Percentiles rank a stretch among this genome's conserved stretches.
Evolutionary conservation across 2,329 filamentous ascomycete species (phyloP).

Genomic region (Aspergillus brasiliensis): DNA sequence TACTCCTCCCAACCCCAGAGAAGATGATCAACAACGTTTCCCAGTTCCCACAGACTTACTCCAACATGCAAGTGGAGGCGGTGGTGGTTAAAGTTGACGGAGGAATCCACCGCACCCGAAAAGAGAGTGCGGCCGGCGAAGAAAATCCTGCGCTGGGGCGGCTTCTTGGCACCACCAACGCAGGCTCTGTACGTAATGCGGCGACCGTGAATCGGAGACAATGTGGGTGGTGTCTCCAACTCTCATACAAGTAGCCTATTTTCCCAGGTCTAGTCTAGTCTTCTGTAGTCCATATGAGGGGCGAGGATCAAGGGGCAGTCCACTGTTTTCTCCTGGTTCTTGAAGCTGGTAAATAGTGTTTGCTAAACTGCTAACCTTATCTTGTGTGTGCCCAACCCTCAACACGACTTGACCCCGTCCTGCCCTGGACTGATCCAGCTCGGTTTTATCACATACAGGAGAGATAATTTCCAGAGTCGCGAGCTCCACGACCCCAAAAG

Average conservation of each 20-base stretch:
- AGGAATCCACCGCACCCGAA: not conserved
- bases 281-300: not conserved
- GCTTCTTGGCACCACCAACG: not conserved
- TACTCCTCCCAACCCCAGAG: not conserved
- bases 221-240: not conserved
- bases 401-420: not conserved
- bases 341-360: not conserved
- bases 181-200: constrained; percentile 4
- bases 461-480: not conserved
- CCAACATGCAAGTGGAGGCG: not conserved
- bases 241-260: not conserved
- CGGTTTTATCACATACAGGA: not conserved
- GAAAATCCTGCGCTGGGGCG: not conserved
- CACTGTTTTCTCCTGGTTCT: not conserved
- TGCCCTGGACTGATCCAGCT: not conserved
- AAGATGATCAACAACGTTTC: too few species aligned
- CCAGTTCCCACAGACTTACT: not conserved
- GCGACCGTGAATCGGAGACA: constrained; percentile 7
- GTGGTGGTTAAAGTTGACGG: not conserved
- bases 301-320: not conserved
- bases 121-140: not conserved
- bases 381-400: not conserved
- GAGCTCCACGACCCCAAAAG: not conserved
- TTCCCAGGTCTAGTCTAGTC: not conserved
- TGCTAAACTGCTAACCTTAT: not conserved